Conservation (phyloP, 2,329 filamentous ascomycete species). For the Claviceps paspali region DNA sequence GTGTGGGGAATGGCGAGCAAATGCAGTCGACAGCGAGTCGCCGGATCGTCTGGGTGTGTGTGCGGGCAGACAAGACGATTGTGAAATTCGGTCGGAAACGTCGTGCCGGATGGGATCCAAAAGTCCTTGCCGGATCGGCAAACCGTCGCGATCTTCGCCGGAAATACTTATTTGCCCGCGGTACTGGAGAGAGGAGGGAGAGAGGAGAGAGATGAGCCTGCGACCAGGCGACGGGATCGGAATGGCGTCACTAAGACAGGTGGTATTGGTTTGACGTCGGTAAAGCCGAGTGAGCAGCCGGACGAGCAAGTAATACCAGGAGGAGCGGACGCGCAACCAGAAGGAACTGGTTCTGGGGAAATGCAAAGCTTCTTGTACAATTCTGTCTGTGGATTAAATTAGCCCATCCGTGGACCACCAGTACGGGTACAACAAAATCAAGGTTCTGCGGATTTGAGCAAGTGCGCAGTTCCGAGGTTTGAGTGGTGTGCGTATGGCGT, state of each 20-base stretch:
- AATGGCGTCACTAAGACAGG: too few species aligned
- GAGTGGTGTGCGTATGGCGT: not conserved
- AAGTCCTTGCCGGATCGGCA: too few species aligned
- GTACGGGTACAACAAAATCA: conserved; percentile 1
- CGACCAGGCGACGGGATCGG: too few species aligned
- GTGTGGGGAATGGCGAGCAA: not conserved
- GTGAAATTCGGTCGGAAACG: too few species aligned
- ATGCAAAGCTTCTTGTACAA: conserved; percentile 3
- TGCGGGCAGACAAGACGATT: too few species aligned
- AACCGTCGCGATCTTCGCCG: too few species aligned
- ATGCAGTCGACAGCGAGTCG: not conserved
- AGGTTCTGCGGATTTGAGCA: not conserved
- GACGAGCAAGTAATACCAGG: not conserved
- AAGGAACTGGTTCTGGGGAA: not conserved
- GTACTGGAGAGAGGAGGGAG: too few species aligned
- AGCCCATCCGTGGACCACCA: not conserved
- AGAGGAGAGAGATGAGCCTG: too few species aligned
- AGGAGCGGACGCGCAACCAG: not conserved
- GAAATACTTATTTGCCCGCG: too few species aligned
- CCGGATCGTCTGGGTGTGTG: not conserved
- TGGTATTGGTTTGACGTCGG: not conserved
- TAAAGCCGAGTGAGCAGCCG: not conserved
- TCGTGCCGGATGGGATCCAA: not conserved
- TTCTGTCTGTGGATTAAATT: not conserved
- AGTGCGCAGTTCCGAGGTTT: too few species aligned